These are phyloP conservation scores for Solanum neorickii DNA, from an alignment of 257 asterid genomes.

Conservation along the genomic window DNA sequence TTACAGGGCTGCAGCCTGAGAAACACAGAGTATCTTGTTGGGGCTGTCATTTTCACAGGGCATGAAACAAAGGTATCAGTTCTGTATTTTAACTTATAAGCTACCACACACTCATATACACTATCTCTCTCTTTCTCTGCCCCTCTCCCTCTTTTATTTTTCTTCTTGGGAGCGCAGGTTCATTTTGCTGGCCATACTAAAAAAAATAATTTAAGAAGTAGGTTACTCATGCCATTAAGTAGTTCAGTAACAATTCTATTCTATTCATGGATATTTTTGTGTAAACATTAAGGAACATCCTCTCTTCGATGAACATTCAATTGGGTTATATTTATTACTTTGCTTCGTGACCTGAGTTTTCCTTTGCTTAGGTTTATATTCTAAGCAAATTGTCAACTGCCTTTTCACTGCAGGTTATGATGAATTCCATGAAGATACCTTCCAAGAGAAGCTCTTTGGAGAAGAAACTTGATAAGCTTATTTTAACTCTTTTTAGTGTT, in stretches of 20 bases:
- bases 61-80: slow-evolving; percentile 88
- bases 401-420: slow-evolving; percentile 74
- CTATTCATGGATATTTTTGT: neutral
- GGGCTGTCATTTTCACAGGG: slow-evolving; percentile 87
- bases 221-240: neutral
- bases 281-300: neutral
- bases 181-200: neutral
- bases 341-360: slow-evolving; percentile 1
- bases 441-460: slow-evolving; percentile 97
- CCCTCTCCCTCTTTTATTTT: neutral
- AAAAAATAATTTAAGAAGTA: neutral
- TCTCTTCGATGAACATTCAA: neutral
- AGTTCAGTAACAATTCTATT: neutral
- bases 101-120: neutral
- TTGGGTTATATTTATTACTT: neutral
- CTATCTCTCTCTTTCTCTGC: neutral
- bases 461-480: slow-evolving; percentile 97
- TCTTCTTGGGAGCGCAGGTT: neutral
- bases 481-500: slow-evolving; percentile 64
- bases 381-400: slow-evolving; percentile 1
- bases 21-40: slow-evolving; percentile 80
- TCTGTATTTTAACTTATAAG: neutral
- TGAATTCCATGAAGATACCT: slow-evolving; percentile 99
- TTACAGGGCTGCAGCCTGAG: slow-evolving; percentile 92
- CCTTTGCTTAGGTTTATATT: neutral